phyloP scores from a whole-genome alignment of 2,329 filamentous ascomycete genomes.

The Calonectria crousiana region DNA sequence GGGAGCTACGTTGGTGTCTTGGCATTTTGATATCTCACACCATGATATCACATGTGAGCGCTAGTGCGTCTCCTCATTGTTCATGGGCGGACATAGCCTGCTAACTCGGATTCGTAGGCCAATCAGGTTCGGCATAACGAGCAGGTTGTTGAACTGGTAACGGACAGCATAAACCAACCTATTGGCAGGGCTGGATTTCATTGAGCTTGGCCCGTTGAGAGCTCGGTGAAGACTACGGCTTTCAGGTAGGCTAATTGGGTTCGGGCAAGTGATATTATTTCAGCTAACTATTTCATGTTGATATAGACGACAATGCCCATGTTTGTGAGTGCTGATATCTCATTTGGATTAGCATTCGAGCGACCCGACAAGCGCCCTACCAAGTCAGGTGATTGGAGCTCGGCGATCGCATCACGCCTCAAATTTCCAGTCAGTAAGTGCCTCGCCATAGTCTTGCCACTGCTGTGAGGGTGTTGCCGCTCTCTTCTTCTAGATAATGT shows the following conservation, averaged over 20 bases:
- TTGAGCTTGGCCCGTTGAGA: not conserved
- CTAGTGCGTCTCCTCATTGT: not conserved
- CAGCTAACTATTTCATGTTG: not conserved
- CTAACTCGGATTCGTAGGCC: not conserved
- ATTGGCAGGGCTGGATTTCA: not conserved
- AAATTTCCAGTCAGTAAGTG: too few relatives aligned
- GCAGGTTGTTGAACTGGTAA: not conserved
- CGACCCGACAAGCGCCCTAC: not conserved
- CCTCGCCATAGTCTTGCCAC: not conserved
- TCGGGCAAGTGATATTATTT: not conserved
- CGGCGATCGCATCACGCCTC: not conserved
- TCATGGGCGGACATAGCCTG: not conserved
- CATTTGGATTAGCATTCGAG: not conserved
- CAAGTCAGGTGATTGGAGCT: not conserved
- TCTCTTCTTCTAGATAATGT: not conserved
- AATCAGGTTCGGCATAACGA: not conserved
- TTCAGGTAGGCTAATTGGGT: not conserved
- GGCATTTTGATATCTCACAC: not conserved
- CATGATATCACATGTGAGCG: not conserved
- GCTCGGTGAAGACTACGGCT: not conserved
- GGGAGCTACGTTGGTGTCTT: not conserved
- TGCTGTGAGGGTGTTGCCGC: not conserved
- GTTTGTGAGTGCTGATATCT: not conserved
- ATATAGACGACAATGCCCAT: not conserved
- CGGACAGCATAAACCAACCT: not conserved